Conservation (phyloP, 2,329 filamentous ascomycete species). For the Cyphellophora attinorum region DNA sequence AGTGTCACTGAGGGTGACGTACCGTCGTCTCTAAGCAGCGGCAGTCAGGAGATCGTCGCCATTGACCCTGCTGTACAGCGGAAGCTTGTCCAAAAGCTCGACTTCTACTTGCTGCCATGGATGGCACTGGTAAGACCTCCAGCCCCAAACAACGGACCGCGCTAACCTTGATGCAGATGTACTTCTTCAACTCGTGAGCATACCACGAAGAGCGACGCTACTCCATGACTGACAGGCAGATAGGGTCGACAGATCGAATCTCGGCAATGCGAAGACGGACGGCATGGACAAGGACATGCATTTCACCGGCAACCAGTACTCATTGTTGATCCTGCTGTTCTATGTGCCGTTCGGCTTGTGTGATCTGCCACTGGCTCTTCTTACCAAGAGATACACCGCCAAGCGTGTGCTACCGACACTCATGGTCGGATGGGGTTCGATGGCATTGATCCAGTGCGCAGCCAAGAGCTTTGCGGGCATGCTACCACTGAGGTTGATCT, state of each 20-base stretch:
- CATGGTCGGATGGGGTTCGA: slow-evolving; percentile 41
- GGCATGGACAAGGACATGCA: slow-evolving; percentile 34
- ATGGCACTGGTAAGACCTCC: slow-evolving; percentile 25
- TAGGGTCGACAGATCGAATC: slow-evolving; percentile 30
- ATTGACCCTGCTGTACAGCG: not conserved
- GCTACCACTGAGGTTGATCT: slow-evolving; percentile 40
- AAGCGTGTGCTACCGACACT: slow-evolving; percentile 30
- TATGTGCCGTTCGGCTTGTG: slow-evolving; percentile 42
- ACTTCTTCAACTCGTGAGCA: slow-evolving; percentile 30
- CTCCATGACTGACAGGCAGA: slow-evolving; percentile 9
- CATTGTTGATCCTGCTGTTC: slow-evolving; percentile 39
- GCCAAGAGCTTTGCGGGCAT: slow-evolving; percentile 40
- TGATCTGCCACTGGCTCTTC: slow-evolving; percentile 40
- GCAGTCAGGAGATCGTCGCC: not conserved
- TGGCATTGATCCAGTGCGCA: slow-evolving; percentile 40
- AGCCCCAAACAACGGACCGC: slow-evolving; percentile 3
- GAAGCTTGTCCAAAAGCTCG: slow-evolving; percentile 28
- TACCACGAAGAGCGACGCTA: slow-evolving; percentile 17
- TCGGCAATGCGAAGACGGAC: slow-evolving; percentile 43
- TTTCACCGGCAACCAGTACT: slow-evolving; percentile 35
- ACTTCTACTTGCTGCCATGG: slow-evolving; percentile 33
- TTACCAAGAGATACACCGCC: slow-evolving; percentile 39
- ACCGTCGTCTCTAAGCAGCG: not conserved
- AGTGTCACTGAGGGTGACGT: not conserved
- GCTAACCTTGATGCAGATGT: slow-evolving; percentile 21